A percentile compares a stretch with the other conserved stretches of the same genome.
These are phyloP conservation scores for Phyllosticta citrichinensis DNA, from an alignment of 2,329 filamentous ascomycete species.

Conservation along the genomic window DNA sequence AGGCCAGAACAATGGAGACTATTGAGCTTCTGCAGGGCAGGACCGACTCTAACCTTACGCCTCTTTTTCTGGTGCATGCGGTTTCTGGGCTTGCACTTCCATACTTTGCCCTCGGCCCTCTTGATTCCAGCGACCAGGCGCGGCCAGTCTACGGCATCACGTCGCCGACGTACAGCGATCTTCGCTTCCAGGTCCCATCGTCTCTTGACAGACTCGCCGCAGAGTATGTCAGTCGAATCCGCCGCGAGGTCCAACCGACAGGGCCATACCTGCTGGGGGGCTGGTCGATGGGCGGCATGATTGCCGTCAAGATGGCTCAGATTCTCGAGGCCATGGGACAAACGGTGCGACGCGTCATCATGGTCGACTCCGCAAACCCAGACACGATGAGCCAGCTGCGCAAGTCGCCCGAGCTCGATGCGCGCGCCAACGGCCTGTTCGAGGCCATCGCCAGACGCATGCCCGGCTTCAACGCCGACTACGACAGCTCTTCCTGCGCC, in stretches of 20 bases:
- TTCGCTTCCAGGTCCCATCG: constrained; percentile 11
- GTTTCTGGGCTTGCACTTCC: neutral
- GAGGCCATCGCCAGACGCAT: neutral
- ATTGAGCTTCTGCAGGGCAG: neutral
- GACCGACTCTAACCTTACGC: neutral
- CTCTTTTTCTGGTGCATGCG: neutral
- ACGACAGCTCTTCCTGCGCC: neutral
- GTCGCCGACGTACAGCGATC: constrained; percentile 15
- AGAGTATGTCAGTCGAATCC: constrained; percentile 13
- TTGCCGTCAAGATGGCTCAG: constrained; percentile 16
- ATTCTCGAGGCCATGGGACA: constrained; percentile 13
- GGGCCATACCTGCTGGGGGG: constrained; percentile 13
- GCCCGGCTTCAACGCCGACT: neutral
- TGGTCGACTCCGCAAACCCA: constrained; percentile 17
- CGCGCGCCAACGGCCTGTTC: neutral
- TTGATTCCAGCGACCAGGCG: neutral
- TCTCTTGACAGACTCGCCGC: constrained; percentile 13
- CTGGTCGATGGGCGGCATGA: constrained; percentile 15
- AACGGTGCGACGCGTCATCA: constrained; percentile 14
- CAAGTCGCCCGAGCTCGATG: neutral
- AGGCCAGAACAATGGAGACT: neutral
- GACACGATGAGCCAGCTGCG: neutral
- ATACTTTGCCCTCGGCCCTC: neutral
- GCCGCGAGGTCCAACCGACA: constrained; percentile 13
- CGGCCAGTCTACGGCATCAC: constrained; percentile 17